phyloP scores from a whole-genome alignment of 148 eudicot genomes.

The Pharnaceum exiguum region DNA sequence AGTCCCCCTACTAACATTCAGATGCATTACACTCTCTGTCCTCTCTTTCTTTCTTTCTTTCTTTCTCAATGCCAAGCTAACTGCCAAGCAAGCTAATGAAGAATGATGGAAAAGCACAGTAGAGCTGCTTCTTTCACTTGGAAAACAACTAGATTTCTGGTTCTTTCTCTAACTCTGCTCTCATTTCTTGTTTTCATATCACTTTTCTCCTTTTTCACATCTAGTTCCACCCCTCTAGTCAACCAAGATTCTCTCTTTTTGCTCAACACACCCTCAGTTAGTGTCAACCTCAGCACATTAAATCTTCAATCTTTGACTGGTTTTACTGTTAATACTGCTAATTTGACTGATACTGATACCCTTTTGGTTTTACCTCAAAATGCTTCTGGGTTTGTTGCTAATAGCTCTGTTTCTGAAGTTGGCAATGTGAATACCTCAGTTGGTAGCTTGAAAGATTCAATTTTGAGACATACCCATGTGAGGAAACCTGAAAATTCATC shows the following conservation, averaged over 20 bases:
- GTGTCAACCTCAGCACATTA: conserved; percentile 20
- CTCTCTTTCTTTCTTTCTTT: neutral
- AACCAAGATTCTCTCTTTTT: conserved; percentile 34
- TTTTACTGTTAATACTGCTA: conserved; percentile 5
- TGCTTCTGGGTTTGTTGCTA: conserved; percentile 21
- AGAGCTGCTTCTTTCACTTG: conserved; percentile 50
- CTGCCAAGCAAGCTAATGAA: too few species aligned
- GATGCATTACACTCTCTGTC: conserved; percentile 16
- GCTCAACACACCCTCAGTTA: conserved; percentile 31
- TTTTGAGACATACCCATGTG: conserved; percentile 22
- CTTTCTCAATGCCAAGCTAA: neutral
- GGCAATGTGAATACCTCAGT: conserved; percentile 9
- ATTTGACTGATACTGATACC: conserved; percentile 21
- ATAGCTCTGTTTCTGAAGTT: conserved; percentile 1
- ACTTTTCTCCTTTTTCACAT: conserved; percentile 46
- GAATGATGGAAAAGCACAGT: conserved; percentile 66
- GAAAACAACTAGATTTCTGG: conserved; percentile 45
- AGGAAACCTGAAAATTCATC: conserved; percentile 21
- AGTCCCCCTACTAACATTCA: neutral
- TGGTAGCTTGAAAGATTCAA: conserved; percentile 20
- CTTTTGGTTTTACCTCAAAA: conserved; percentile 23
- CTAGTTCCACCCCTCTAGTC: conserved; percentile 28
- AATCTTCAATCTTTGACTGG: conserved; percentile 28
- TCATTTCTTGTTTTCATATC: conserved; percentile 40
- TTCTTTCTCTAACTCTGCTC: conserved; percentile 46